A percentile compares a stretch with the other conserved stretches of the same genome.
phyloP scores from a whole-genome alignment of 1,284 basidiomycete genomes.

The Schizophyllum commune region DNA sequence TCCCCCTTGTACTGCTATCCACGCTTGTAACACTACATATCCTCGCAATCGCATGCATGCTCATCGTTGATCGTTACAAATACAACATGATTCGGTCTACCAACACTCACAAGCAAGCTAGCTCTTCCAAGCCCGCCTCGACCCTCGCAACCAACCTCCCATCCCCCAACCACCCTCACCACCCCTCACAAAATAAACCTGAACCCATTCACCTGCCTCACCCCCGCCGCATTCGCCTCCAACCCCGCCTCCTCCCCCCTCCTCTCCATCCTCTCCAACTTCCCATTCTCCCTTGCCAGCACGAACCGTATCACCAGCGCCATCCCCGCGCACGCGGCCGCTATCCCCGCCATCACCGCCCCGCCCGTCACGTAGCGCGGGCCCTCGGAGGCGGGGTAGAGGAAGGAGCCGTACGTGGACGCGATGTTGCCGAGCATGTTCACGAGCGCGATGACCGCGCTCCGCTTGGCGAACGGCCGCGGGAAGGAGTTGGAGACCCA shows the following conservation, averaged over 20 bases:
- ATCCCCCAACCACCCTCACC: background rate
- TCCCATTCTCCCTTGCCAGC: background rate
- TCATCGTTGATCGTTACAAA: background rate
- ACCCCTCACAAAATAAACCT: background rate
- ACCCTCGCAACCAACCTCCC: too few relatives aligned
- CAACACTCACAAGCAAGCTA: too few relatives aligned
- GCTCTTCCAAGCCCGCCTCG: too few relatives aligned
- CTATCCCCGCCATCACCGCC: background rate
- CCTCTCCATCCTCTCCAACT: background rate
- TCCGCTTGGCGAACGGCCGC: background rate
- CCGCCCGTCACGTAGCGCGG: background rate
- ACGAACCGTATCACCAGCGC: background rate
- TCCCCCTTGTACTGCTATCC: background rate
- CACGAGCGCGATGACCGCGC: background rate
- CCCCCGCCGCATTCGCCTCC: background rate
- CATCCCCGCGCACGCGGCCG: background rate
- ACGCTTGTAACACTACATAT: background rate
- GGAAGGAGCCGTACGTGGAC: constrained; percentile 3
- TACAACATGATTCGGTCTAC: background rate
- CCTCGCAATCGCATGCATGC: background rate
- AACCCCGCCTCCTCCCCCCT: background rate
- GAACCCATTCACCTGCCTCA: background rate
- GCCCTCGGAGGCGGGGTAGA: constrained; percentile 1
- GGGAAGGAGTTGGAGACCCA: background rate
- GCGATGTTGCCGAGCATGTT: background rate